Base-by-base conservation (phyloP, 345 rosid genomes). In the Linum trigynum region DNA sequence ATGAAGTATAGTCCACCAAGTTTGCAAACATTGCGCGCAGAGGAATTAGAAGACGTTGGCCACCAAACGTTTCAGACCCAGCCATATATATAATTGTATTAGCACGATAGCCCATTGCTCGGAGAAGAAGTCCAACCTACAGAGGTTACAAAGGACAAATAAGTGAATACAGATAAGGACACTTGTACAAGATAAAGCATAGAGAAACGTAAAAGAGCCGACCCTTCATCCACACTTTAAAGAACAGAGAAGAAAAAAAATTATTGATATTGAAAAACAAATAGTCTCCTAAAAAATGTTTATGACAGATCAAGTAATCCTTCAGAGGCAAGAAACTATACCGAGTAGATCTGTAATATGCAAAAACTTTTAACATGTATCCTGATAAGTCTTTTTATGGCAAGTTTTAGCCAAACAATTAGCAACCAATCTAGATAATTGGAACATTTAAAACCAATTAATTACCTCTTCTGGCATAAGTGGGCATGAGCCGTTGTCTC, bases 401-500 rank as follows among this genome's bases (percentile, higher is more conserved):
- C 32, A 23, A 23, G 32, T 23, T 23, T 23, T 23, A 23, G 32
- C 32, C 32, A 23, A 23, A 23, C 32, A 23, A 23, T 23, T 23
- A 23, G 32, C 32, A 17, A 57, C 65, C 68, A 71, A 7, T 69
- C 53, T 17, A 60, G 56, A 71, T 15, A 53, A 45, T 12, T n/a
- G 36, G 40, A 62, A n/a, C 4, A 51, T 61, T 63, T 23, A 23
- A 23, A 59, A 58, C 8, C 39, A 41, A 15, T 3, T 8, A 40
- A 68, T 38, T 71, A 95, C 99, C 95, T 91, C 96, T 84, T 91
- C 99, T 59, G 99, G 99, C 91, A 86, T 85, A 56, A 95, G 88
- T 37, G 99, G 98, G 68, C 99, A 95, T 62, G 85, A 82, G 58
- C 99, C 99, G 67, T 83, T 86, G 69, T 78, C 92, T 80, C 87